These are phyloP conservation scores for Boletus subparvulus DNA, from an alignment of 768 basidiomycete genomes.

Conservation along the genomic window DNA sequence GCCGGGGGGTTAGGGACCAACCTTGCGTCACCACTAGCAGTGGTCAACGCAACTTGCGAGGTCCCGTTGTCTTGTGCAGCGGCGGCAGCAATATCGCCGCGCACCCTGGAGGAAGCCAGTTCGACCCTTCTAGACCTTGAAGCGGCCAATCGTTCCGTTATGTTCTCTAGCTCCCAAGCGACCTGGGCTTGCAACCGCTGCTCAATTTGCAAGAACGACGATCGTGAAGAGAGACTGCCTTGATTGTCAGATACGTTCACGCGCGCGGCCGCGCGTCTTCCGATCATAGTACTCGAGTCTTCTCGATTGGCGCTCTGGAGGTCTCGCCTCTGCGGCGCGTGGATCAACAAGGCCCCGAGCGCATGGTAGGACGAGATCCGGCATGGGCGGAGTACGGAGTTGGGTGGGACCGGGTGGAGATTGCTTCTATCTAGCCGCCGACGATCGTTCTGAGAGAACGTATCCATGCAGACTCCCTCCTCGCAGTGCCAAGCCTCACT, in stretches of 20 bases:
- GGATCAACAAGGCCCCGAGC: constrained; percentile 15
- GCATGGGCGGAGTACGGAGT: constrained; percentile 32
- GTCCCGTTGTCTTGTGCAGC: neutral
- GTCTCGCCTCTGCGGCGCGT: constrained; percentile 20
- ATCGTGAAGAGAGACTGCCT: constrained; percentile 15
- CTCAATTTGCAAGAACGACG: constrained; percentile 26
- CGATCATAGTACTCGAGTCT: constrained; percentile 35
- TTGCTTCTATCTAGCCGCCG: constrained; percentile 18
- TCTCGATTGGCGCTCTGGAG: constrained; percentile 21
- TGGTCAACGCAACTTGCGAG: neutral
- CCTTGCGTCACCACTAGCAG: constrained; percentile 3
- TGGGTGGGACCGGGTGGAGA: constrained; percentile 9
- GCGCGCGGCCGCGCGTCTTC: constrained; percentile 36
- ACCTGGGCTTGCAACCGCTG: constrained; percentile 30
- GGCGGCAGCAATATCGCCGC: constrained; percentile 1
- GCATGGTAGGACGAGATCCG: constrained; percentile 27
- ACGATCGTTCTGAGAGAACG: constrained; percentile 18
- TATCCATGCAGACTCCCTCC: constrained; percentile 22
- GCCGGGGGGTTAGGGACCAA: constrained; percentile 3
- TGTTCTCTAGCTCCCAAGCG: constrained; percentile 33
- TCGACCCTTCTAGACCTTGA: constrained; percentile 26
- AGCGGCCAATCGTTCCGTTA: constrained; percentile 28
- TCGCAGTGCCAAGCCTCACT: neutral
- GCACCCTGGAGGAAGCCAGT: constrained; percentile 16
- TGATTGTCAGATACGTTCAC: constrained; percentile 20